Conservation (phyloP, 23 red algal species). For the Gracilaria domingensis region DNA sequence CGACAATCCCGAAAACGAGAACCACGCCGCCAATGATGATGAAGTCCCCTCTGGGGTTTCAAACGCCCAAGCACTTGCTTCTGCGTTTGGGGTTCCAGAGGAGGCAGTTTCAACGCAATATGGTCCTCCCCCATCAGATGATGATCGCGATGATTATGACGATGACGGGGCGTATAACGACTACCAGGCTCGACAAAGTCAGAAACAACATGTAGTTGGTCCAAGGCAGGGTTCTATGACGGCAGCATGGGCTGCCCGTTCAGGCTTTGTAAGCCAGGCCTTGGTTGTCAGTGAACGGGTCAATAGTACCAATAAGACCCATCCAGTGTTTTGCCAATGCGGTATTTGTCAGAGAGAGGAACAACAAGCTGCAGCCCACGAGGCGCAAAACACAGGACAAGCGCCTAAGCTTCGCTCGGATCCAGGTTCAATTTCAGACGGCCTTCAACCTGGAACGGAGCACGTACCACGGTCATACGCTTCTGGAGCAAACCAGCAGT, state of each 20-base stretch:
- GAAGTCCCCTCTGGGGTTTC: slow-evolving; percentile 23
- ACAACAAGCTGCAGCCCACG: slow-evolving; percentile 25
- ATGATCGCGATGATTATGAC: slow-evolving; percentile 44
- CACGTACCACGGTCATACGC: background rate
- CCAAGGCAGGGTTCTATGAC: slow-evolving; percentile 38
- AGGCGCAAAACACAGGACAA: background rate
- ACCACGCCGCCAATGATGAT: background rate
- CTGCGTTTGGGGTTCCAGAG: slow-evolving; percentile 75
- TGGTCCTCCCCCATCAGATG: slow-evolving; percentile 24
- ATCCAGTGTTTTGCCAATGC: slow-evolving; percentile 85
- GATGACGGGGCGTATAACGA: slow-evolving; percentile 61
- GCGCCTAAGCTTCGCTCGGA: background rate
- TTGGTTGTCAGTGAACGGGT: slow-evolving; percentile 31
- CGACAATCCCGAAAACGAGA: background rate
- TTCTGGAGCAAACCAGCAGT: background rate
- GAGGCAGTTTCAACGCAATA: slow-evolving; percentile 46
- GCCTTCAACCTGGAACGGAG: slow-evolving; percentile 2
- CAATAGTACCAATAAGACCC: slow-evolving; percentile 7
- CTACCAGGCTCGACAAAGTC: slow-evolving; percentile 61
- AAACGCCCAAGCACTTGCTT: slow-evolving; percentile 70
- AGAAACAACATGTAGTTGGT: slow-evolving; percentile 6
- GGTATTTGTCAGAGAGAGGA: slow-evolving; percentile 58
- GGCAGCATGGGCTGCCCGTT: slow-evolving; percentile 62
- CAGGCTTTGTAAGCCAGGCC: slow-evolving; percentile 11
- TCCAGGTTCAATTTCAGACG: background rate